Evolutionary conservation across 1,284 basidiomycete genomes (phyloP), one percentile per base, ranked within the genome.

Genomic region (Vanrija pseudolonga): DNA sequence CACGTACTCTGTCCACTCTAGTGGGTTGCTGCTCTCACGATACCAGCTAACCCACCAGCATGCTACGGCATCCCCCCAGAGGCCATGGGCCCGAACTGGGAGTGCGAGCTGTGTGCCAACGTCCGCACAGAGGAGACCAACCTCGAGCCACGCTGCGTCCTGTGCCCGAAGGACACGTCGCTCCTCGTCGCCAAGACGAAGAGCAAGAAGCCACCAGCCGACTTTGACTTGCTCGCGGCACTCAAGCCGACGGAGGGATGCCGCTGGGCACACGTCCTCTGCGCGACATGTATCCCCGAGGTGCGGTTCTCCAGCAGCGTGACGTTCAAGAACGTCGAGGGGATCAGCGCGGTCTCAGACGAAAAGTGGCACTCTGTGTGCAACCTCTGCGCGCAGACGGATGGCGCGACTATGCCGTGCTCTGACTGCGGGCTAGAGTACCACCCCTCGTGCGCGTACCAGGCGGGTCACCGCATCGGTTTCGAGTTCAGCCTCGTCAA

Each of bases 161-260:
- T 78, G 3, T 79, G 78, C 56, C 76, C 77, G 0, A 51, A 50
- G 38, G 64, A 65, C 44, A 64, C 46, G 45, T 56, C 59, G n/a
- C 47, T 53, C 2, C 45, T 67, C 14, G 47, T 37, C 4, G 44
- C 50, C 18, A 53, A 46, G 12, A 22, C 47, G 12, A 66, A 65
- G 56, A 45, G 56, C 22, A 71, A 78, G 42, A 64, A 61, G 26
- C 80, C 67, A 61, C 82, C 67, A 28, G 72, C 77, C n/a, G 85
- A 89, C 64, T 76, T 76, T 52, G 83, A 84, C 15, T 86, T 87
- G 64, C 78, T 97, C 38, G 86, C 90, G 40, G 88, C 86, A 4
- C 85, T 89, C 70, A 97, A 97, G 72, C 90, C 90, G 5, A 97
- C 94, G 0, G 95, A 98, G 77, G 88, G 90, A 23, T 87, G 89